These are phyloP conservation scores for Pyrenula aspistea DNA, from an alignment of 495 filamentous ascomycete genomes.

Conservation along the genomic window DNA sequence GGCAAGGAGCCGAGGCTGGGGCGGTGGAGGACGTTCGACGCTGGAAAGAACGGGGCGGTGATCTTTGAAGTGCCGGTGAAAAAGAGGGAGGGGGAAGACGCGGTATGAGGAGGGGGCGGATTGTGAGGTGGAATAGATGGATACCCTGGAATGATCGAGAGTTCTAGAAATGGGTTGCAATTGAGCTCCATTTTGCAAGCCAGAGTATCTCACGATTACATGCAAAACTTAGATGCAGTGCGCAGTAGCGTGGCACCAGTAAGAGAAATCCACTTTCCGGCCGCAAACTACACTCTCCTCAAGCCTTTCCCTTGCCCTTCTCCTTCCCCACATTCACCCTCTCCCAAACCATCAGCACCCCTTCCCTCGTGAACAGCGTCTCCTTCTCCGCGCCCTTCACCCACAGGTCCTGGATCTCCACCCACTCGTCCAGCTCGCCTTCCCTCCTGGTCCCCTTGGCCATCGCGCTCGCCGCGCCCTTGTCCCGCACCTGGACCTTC, in stretches of 20 bases:
- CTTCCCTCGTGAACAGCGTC: slow-evolving; percentile 82
- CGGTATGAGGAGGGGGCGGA: no score
- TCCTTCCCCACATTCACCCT: slow-evolving; percentile 44
- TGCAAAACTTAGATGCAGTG: no score
- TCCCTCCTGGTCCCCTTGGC: slow-evolving; percentile 16
- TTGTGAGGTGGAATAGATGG: no score
- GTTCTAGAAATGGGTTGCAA: no score
- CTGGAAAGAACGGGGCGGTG: slow-evolving; percentile 63
- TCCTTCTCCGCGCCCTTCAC: slow-evolving; percentile 79
- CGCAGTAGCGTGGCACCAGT: no score
- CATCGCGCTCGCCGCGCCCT: slow-evolving; percentile 30
- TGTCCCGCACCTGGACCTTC: slow-evolving; percentile 47
- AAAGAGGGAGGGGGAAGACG: no score
- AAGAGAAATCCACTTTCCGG: no score
- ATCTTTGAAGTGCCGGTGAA: slow-evolving; percentile 63
- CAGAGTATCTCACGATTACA: no score
- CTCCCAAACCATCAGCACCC: slow-evolving; percentile 96
- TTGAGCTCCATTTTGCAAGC: no score
- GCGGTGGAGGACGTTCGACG: slow-evolving; percentile 49
- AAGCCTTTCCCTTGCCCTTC: slow-evolving; percentile 30
- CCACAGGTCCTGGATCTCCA: slow-evolving; percentile 86
- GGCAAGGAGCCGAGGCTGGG: slow-evolving; percentile 80
- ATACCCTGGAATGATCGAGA: no score
- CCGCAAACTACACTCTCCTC: slow-evolving; percentile 1
- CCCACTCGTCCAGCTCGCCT: slow-evolving; percentile 58